These are phyloP conservation scores for Trichoderma gracile DNA, from an alignment of 2,329 filamentous ascomycete genomes.

Conservation along the genomic window DNA sequence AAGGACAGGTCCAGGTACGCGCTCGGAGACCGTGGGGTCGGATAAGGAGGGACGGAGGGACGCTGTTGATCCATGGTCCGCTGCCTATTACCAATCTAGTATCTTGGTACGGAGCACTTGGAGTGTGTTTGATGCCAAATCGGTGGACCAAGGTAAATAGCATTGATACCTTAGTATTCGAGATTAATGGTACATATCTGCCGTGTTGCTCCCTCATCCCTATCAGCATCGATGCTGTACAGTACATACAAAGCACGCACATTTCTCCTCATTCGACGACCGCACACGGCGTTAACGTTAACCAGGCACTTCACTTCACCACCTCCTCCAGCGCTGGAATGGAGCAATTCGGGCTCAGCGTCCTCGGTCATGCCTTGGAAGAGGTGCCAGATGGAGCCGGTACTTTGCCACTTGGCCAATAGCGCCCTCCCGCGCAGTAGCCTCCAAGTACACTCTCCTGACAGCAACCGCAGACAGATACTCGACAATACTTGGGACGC, in stretches of 20 bases:
- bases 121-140: too few relatives aligned
- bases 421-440: background rate
- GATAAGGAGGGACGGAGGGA: background rate
- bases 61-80: background rate
- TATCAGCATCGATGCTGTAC: too few relatives aligned
- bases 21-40: background rate
- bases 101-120: too few relatives aligned
- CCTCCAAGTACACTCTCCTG: background rate
- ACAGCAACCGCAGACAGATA: background rate
- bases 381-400: background rate
- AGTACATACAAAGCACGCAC: too few relatives aligned
- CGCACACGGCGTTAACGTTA: too few relatives aligned
- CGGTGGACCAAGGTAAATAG: too few relatives aligned
- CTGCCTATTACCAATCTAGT: background rate
- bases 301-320: background rate
- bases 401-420: constrained; percentile 3
- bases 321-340: constrained; percentile 1
- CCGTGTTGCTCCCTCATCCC: too few relatives aligned
- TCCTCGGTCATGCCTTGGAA: background rate
- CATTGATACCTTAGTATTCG: too few relatives aligned
- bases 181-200: too few relatives aligned
- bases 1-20: background rate
- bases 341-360: background rate
- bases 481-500: constrained; percentile 3
- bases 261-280: too few relatives aligned